Base-by-base conservation (phyloP, 2,329 filamentous ascomycete species). In the Botrytis squamosa region DNA sequence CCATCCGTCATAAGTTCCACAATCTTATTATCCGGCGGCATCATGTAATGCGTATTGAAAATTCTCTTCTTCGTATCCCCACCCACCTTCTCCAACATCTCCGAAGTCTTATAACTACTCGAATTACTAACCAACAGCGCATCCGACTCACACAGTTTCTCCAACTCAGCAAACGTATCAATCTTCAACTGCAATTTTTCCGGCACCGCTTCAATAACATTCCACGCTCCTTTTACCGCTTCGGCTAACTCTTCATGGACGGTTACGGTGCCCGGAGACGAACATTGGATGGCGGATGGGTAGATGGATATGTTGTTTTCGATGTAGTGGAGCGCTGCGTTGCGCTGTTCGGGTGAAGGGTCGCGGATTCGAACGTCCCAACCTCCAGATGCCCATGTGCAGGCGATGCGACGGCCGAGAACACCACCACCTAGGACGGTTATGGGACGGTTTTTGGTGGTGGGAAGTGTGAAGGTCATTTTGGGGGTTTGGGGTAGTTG, bases 71-170 rank as follows among this genome's bases (percentile, higher is more conserved):
- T 77, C 20, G 83, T 78, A 42, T 80, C 81, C 14, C 83, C 65
- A 0, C 73, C 75, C 36, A 85, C 71, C 0, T 86, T 84, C 71
- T 85, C 84, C 0, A 80, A 78, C 0, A 86, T 84, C 68, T 85
- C 84, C 0, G 80, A 79, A 33, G 83, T 84, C 10, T 82, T 81
- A 75, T 84, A 85, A 69, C 84, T 85, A 73, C 84, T 85, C 0
- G 85, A 86, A 70, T 86, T 86, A 0, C 84, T 85, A 0, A 83
- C 84, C 63, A 86, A 82, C 9, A 85, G 83, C 0, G 82, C 82
- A 0, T 82, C 79, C 0, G 78, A 73, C 0, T 79, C 76, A 0
- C 84, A 81, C 2, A 83, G 65, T 1, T 79, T 73, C 75, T 85
- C 85, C 3, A 86, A 78, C 36, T 85, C 77, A 0, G 74, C 62